A percentile compares a stretch with the other conserved stretches of the same genome.
These are phyloP conservation scores for Globisporangium nunn DNA, from an alignment of 352 stramenopile species.

Conservation along the genomic window DNA sequence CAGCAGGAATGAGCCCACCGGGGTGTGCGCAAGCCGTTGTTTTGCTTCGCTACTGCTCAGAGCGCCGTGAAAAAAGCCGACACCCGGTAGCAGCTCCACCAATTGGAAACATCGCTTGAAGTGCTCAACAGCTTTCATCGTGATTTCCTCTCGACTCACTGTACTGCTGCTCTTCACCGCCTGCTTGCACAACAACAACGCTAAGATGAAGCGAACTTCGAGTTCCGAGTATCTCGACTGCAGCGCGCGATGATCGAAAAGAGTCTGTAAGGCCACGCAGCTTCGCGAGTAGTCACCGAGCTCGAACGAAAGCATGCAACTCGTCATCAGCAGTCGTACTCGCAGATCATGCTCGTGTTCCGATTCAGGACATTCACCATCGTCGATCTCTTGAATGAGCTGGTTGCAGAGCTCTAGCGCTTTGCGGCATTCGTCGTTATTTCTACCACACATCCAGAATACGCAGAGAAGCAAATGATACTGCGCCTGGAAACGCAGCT, in stretches of 20 bases:
- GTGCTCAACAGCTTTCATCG: not conserved
- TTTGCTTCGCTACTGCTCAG: conserved; percentile 25
- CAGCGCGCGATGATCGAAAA: conserved; percentile 9
- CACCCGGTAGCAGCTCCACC: conserved; percentile 42
- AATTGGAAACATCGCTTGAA: conserved; percentile 36
- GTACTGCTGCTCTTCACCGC: conserved; percentile 1
- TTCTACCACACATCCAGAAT: conserved; percentile 26
- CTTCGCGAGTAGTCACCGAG: conserved; percentile 12
- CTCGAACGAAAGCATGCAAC: conserved; percentile 35
- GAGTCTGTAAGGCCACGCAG: conserved; percentile 15
- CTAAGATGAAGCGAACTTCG: conserved; percentile 30
- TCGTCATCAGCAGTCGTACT: conserved; percentile 32
- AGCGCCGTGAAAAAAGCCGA: conserved; percentile 48
- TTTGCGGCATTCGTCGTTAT: conserved; percentile 11
- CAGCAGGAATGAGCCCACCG: conserved; percentile 40
- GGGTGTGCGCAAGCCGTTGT: conserved; percentile 15
- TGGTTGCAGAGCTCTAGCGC: not conserved
- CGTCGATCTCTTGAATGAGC: conserved; percentile 8
- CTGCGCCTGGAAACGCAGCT: conserved; percentile 20
- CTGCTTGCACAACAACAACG: conserved; percentile 12
- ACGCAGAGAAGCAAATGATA: conserved; percentile 31
- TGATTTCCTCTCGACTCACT: not conserved
- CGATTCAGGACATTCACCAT: not conserved
- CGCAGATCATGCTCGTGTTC: not conserved
- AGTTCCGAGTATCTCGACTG: conserved; percentile 20